phyloP scores from a whole-genome alignment of 1,139 yeast species.

The Yamadazyma atmosphaerica region DNA sequence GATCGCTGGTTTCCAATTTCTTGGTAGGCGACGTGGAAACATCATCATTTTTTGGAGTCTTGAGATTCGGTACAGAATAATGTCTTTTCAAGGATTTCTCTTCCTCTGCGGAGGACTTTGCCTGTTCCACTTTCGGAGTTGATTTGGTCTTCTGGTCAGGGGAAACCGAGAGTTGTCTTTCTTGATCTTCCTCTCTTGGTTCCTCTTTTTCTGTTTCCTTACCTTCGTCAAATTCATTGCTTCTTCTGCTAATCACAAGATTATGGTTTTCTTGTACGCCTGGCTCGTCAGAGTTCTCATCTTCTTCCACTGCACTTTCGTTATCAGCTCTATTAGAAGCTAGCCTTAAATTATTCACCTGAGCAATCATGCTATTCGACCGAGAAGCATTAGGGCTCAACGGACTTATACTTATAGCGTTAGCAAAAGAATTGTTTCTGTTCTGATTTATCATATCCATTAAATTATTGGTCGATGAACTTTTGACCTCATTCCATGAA shows the following conservation, averaged over 20 bases:
- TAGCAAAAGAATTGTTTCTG: constrained; percentile 22
- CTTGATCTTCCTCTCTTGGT: constrained; percentile 4
- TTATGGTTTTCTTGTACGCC: too few species aligned
- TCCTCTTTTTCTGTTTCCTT: constrained; percentile 7
- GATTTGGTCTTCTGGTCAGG: neutral
- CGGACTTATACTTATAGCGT: constrained; percentile 19
- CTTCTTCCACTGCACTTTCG: constrained; percentile 19
- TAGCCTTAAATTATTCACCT: constrained; percentile 10
- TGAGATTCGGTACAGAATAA: constrained; percentile 11
- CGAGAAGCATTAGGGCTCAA: constrained; percentile 18
- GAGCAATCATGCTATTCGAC: constrained; percentile 16
- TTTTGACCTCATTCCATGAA: constrained; percentile 10
- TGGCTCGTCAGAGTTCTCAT: constrained; percentile 12
- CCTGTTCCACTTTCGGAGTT: constrained; percentile 3
- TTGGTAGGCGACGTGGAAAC: constrained; percentile 7
- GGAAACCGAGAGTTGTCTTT: too few species aligned
- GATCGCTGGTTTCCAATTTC: constrained; percentile 1
- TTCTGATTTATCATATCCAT: constrained; percentile 25
- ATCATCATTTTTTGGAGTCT: constrained; percentile 5
- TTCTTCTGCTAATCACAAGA: neutral
- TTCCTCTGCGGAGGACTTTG: constrained; percentile 3
- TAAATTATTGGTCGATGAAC: constrained; percentile 23
- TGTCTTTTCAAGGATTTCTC: constrained; percentile 8
- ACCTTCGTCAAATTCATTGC: neutral
- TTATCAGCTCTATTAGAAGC: constrained; percentile 13